Conservation (phyloP, 2,329 filamentous ascomycete genomes). For the Penicillium sp. region DNA sequence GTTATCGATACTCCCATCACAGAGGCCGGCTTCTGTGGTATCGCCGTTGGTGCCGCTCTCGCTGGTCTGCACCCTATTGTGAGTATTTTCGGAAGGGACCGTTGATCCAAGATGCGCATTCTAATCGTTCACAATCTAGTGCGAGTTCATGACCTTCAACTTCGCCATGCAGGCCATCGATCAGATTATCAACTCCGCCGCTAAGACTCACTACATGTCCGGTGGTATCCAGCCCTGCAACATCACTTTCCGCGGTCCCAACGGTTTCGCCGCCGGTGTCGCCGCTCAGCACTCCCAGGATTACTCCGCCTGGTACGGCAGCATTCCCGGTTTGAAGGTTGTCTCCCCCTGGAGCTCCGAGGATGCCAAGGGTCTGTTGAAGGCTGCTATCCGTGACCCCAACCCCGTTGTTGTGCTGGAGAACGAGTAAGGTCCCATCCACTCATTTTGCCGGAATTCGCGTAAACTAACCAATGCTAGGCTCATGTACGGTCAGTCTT, state of each 20-base stretch:
- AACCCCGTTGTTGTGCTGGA: conserved; percentile 93
- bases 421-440: conserved; percentile 62
- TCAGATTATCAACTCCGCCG: conserved; percentile 97
- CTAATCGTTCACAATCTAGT: conserved; percentile 50
- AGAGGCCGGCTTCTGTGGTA: conserved; percentile 89
- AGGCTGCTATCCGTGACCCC: conserved; percentile 96
- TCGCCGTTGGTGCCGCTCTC: conserved; percentile 91
- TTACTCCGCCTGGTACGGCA: conserved; percentile 98
- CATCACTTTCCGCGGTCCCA: conserved; percentile 98
- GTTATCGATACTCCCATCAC: conserved; percentile 99
- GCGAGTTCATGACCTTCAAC: conserved; percentile 99
- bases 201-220: conserved; percentile 99
- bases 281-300: conserved; percentile 98
- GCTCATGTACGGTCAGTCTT: conserved; percentile 82
- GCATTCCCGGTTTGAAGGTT: conserved; percentile 95
- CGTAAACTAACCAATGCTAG: conserved; percentile 35
- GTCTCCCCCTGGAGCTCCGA: conserved; percentile 94
- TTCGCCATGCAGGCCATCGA: conserved; percentile 99
- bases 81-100: conserved; percentile 43
- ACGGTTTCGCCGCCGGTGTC: conserved; percentile 95
- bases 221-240: conserved; percentile 99
- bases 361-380: conserved; percentile 96
- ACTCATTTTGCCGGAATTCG: neutral
- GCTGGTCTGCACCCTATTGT: conserved; percentile 92
- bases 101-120: neutral